A percentile compares a stretch with the other conserved stretches of the same genome.
phyloP scores from a whole-genome alignment of 2,329 filamentous ascomycete species.

The Cladosporium sp. region DNA sequence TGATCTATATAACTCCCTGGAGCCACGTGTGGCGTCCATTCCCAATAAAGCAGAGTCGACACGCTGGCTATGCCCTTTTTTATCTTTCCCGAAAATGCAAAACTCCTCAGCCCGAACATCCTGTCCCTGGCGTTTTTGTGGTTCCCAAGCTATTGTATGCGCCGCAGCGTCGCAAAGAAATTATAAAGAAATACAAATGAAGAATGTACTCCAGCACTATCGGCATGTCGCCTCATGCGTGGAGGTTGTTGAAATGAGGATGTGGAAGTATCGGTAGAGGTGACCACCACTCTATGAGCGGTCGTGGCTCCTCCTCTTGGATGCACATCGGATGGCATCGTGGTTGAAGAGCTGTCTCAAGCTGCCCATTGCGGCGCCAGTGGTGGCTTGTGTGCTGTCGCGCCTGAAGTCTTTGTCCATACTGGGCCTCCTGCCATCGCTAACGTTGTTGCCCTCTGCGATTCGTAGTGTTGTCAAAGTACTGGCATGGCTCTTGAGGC shows the following conservation, averaged over 20 bases:
- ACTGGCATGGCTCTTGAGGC: conserved; percentile 37
- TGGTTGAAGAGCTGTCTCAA: conserved; percentile 40
- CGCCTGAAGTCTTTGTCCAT: conserved; percentile 5
- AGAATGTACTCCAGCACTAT: background rate
- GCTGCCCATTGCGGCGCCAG: conserved; percentile 27
- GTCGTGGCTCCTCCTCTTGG: conserved; percentile 18
- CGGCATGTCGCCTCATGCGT: background rate
- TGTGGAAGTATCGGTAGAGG: background rate
- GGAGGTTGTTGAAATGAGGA: background rate
- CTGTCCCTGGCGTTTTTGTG: background rate
- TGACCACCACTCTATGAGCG: background rate
- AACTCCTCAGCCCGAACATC: background rate
- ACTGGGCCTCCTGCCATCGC: conserved; percentile 5
- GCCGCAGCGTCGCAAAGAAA: background rate
- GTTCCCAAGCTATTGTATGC: background rate
- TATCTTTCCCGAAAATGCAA: background rate
- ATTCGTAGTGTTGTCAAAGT: conserved; percentile 36
- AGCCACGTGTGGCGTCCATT: conserved; percentile 12
- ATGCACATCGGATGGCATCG: conserved; percentile 37
- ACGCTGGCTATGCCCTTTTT: conserved; percentile 14
- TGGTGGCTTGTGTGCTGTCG: conserved; percentile 2
- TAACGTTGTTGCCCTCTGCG: conserved; percentile 29
- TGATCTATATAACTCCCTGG: conserved; percentile 1
- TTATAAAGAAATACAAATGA: conserved; percentile 1
- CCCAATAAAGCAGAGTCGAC: background rate